These are phyloP conservation scores for Phytophthora tubulina DNA, from an alignment of 352 stramenopile genomes.

Conservation along the genomic window DNA sequence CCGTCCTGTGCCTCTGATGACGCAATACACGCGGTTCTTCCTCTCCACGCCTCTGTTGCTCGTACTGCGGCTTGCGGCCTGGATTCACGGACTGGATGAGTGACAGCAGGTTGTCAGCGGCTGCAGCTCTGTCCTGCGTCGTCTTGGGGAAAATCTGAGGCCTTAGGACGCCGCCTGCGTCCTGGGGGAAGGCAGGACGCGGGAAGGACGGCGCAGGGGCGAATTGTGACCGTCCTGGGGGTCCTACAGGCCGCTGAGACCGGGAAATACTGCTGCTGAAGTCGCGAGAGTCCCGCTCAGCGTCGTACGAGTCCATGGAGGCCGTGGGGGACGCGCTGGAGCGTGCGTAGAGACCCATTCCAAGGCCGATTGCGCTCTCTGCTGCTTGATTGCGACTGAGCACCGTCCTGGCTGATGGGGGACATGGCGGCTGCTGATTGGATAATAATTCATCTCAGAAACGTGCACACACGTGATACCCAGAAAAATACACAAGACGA, in stretches of 20 bases:
- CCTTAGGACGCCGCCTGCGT: slow-evolving; percentile 2
- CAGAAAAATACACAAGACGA: too few species aligned
- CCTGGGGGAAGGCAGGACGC: slow-evolving; percentile 37
- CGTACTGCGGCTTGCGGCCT: slow-evolving; percentile 11
- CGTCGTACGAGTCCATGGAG: slow-evolving; percentile 6
- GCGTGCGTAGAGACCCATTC: slow-evolving; percentile 22
- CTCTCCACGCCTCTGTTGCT: not conserved
- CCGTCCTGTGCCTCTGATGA: slow-evolving; percentile 8
- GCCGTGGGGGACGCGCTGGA: not conserved
- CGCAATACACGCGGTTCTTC: not conserved
- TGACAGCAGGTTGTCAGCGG: slow-evolving; percentile 43
- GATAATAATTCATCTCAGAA: too few species aligned
- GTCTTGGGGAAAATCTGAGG: slow-evolving; percentile 4
- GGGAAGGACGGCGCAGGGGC: slow-evolving; percentile 21
- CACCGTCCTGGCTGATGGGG: too few species aligned
- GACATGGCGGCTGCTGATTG: too few species aligned
- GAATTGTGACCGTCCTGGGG: not conserved
- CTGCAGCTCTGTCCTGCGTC: slow-evolving; percentile 25
- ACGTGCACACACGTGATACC: too few species aligned
- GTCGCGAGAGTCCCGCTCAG: not conserved
- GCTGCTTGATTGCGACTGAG: slow-evolving; percentile 27
- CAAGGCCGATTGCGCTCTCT: slow-evolving; percentile 5
- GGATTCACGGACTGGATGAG: slow-evolving; percentile 36
- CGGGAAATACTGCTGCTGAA: not conserved
- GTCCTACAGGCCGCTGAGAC: slow-evolving; percentile 1